Base-by-base conservation (phyloP, 257 asterid genomes). In the Solanum chaucha region DNA sequence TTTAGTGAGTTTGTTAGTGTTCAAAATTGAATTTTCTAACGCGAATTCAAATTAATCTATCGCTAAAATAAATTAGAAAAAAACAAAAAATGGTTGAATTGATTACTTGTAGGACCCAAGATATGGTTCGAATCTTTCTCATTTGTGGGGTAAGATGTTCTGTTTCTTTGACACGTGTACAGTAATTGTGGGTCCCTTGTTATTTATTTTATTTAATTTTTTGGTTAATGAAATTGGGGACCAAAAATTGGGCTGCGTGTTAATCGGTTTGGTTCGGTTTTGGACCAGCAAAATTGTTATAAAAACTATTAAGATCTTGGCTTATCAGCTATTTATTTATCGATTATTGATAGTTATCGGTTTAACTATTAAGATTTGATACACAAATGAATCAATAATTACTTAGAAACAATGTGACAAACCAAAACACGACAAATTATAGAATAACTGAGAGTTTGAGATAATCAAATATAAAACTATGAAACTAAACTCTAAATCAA, bases 91-190 rank as follows among this genome's bases (percentile, higher is more conserved):
- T 28, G 38, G 24, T 2, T 1, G n/a, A 77, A 41, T 44, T 24
- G 64, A 92, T 94, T 93, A 90, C 90, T 14, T 0, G 84, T 44
- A 91, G 95, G 94, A 19, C 95, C 92, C 70, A 59, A 40, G 78
- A 85, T 75, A 89, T 90, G 91, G 87, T 85, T 87, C 90, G 93
- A 92, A 93, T 91, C 95, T 91, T 88, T 84, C 70, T 86, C 38
- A 75, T 58, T 71, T 41, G 75, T 86, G 89, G 90, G 88, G 74
- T 73, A 86, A 22, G 86, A 84, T 41, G 89, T 77, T n/a, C 80
- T 89, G 88, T 65, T 85, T 70, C 81, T 90, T 92, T 88, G 98
- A 92, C 95, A 96, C 94, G 94, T 91, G 93, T 92, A 94, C 93
- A 92, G 96, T 91, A 14, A 55, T 0, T 0, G 30, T 28, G 93